Base-by-base conservation (phyloP, 1,139 yeast genomes). In the Barnettozyma hawaiiensis region DNA sequence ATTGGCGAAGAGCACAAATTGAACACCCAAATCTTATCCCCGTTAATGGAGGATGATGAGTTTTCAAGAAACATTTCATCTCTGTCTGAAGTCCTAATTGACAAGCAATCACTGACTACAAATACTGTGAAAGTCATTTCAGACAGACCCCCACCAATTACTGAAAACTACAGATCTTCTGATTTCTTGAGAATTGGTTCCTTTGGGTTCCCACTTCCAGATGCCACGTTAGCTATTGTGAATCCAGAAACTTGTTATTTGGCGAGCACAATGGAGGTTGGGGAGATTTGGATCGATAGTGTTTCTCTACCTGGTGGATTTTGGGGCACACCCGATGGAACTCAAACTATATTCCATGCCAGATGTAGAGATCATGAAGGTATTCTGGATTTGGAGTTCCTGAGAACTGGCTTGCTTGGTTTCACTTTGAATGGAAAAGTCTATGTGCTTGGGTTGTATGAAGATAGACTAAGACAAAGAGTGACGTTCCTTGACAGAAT, bases 231-330 rank as follows among this genome's bases (percentile, higher is more conserved):
- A 35, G 97, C 97, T 0, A 79, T 92, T 28, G 97, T 92, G 0
- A 89, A 94, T 58, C 97, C 98, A 0, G 98, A 94, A 50, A 84
- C 86, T 47, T 73, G 81, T 26, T 64, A 77, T 5, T 65, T 87
- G 16, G 81, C 85, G 4, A 74, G 76, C 3, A 77, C 72, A 37
- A 78, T 86, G 53, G 90, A 85, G 50, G 84, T 94, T n/a, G 98
- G 98, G 19, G 99, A 92, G 61, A 83, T 92, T 27, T 94, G 98
- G 98, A 85, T 92, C 19, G 96, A 87, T 58, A 80, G 90, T 46
- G 95, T 92, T 3, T 84, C 95, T 47, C 66, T 87, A 7, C 80
- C 92, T 5, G 96, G 96, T 7, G 96, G 96, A 0, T 86, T 85
- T 57, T 87, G 87, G 80, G 92, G 87, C 0, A 64, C 83, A 36